phyloP scores from a whole-genome alignment of 2,329 filamentous ascomycete species.

The Tolypocladium paradoxum region DNA sequence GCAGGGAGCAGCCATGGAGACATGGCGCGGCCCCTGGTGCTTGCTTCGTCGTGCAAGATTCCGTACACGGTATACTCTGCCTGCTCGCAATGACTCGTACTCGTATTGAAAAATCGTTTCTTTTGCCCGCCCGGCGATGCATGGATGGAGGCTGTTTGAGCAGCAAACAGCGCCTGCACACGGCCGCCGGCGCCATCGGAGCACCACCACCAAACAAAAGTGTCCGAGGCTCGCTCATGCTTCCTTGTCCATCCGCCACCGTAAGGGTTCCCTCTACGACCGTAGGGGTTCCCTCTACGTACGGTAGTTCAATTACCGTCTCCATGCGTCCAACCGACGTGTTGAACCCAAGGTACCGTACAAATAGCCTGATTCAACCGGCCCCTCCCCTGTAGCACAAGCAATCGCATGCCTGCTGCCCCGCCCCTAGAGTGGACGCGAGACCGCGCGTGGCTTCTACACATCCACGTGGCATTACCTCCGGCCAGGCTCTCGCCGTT shows the following conservation, averaged over 20 bases:
- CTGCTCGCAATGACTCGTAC: no score
- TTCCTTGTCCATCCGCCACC: background rate
- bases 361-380: background rate
- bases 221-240: background rate
- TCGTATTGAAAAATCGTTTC: no score
- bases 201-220: background rate
- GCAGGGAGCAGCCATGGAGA: background rate
- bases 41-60: background rate
- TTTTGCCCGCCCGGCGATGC: background rate
- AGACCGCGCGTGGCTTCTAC: slow-evolving; percentile 5
- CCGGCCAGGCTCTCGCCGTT: slow-evolving; percentile 1
- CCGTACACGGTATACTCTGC: no score
- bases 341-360: no score
- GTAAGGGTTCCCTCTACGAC: background rate
- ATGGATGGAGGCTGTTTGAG: background rate
- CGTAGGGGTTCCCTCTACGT: no score
- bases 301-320: no score
- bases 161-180: background rate
- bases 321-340: no score
- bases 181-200: background rate
- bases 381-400: background rate
- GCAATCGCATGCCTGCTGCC: background rate
- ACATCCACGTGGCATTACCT: slow-evolving; percentile 9
- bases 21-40: background rate
- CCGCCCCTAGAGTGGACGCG: background rate